Evolutionary conservation across 345 rosid genomes (phyloP), one percentile per base, ranked within the genome.

Genomic region (Eutrema yunnanense): DNA sequence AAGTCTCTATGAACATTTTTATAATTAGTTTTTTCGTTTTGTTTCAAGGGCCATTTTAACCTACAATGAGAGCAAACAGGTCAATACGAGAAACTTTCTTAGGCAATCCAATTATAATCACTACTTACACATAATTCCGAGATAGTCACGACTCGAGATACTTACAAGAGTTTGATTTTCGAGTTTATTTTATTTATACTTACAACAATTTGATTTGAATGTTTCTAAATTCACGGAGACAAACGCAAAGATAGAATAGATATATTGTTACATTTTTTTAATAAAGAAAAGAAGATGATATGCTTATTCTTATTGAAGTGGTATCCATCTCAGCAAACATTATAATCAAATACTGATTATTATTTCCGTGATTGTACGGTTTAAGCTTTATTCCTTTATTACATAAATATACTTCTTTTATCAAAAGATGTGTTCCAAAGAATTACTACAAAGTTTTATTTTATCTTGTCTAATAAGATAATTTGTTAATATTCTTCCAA

Each of bases 321-420:
- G 40, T 49, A 30, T 74, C 72, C 67, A 67, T 59, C 73, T 74
- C 78, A 74, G 40, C 27, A 41, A 33, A 41, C 78, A 67, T 67
- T 67, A 67, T 19, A 67, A 9, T 34, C 26, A 22, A 13, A 74
- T 3, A 74, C 60, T 51, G 22, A 48, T 65, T 42, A 66, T 66
- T 32, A 22, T 49, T 66, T 67, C 56, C 62, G 73, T 67, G 67
- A 50, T 41, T 33, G 78, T 67, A 74, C 73, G 68, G 67, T 33
- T 67, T 59, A 59, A 51, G 60, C 73, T 73, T 73, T 73, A 49
- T 51, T 59, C 48, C 66, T 27, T 70, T 36, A 9, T 11, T 29
- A 27, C 8, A 16, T 58, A 38, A 27, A 30, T 34, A 67, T 16
- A 49, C 0, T 37, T 56, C 14, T 37, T 37, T 41, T 12, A 49